Base-by-base conservation (phyloP, 768 basidiomycete genomes). In the Calocera cornea region DNA sequence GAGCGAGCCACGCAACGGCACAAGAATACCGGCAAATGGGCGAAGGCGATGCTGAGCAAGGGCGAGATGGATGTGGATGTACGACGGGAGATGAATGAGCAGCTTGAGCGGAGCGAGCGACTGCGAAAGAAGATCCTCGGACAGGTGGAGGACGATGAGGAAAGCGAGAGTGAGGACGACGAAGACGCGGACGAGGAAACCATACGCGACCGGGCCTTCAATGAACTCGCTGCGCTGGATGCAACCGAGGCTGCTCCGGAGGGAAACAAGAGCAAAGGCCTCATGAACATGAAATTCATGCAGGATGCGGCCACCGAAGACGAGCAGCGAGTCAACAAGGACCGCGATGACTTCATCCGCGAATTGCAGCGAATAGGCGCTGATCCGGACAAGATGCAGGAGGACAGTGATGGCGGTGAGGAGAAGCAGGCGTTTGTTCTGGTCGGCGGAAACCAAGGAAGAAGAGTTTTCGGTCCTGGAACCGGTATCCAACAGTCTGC, bases 271-370 rank as follows among this genome's bases (percentile, higher is more conserved):
- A 77, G 80, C 64, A 89, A 88, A 77, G 85, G 89, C 69, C 82
- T 97, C 11, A 89, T 97, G 75, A 83, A 85, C 70, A 97, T 98
- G 97, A 97, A 97, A 78, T 99, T 98, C 77, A 99, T 99, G 95
- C 88, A 89, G 76, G 88, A 94, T 54, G 95, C 92, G 0, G 86
- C 89, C 79, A 84, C 84, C 2, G 81, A 91, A 70, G 83, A 87
- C 67, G 78, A 83, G 71, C 79, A 75, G 10, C 80, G 81, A 65
- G 85, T 83, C 0, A 80, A 87, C 68, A 81, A 81, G 67, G 82
- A 85, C 70, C 86, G 83, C 2, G 89, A 90, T 67, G 88, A 90
- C 71, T 86, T 95, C 68, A 77, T 86, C 69, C 79, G 79, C 69
- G 90, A 92, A 72, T 79, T 97, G 73, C 85, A 83, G 36, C 75